A percentile compares a stretch with the other conserved stretches of the same genome.
These are phyloP conservation scores for Talaromyces piceae DNA, from an alignment of 2,329 filamentous ascomycete species.

Conservation along the genomic window DNA sequence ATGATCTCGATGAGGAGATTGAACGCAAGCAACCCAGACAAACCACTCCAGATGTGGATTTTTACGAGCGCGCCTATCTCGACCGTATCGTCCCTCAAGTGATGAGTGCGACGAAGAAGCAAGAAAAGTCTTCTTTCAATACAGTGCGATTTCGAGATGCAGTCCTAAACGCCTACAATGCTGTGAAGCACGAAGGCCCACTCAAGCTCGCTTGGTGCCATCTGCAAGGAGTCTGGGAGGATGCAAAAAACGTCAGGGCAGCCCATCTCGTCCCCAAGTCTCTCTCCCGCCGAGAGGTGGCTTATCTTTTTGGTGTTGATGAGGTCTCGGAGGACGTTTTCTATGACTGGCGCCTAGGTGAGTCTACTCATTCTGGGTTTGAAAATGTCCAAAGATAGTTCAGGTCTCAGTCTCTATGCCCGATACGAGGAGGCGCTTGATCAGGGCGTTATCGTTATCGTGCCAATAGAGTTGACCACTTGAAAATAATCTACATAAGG, in stretches of 20 bases:
- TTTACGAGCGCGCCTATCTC: constrained; percentile 1
- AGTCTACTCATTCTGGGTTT: background rate
- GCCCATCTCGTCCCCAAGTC: constrained; percentile 3
- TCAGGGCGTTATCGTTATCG: background rate
- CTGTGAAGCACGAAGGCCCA: background rate
- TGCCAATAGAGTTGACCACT: too few species aligned
- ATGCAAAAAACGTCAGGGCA: background rate
- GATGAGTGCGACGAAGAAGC: background rate
- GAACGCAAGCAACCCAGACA: background rate
- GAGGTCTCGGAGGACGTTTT: constrained; percentile 2
- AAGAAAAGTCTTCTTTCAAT: background rate
- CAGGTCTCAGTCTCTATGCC: background rate
- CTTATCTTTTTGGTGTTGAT: background rate
- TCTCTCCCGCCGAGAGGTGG: background rate
- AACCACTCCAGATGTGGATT: constrained; percentile 1
- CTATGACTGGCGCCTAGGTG: background rate
- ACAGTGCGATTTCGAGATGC: background rate
- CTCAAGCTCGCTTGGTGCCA: background rate
- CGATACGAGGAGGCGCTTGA: background rate
- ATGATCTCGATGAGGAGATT: background rate
- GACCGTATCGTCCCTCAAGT: background rate
- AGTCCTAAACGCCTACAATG: constrained; percentile 1
- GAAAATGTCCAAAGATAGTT: background rate
- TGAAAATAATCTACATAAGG: too few species aligned
- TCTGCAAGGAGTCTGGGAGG: background rate